Evolutionary conservation across 2,329 filamentous ascomycete genomes (phyloP).

Genomic region (Botrytis sinoallii): DNA sequence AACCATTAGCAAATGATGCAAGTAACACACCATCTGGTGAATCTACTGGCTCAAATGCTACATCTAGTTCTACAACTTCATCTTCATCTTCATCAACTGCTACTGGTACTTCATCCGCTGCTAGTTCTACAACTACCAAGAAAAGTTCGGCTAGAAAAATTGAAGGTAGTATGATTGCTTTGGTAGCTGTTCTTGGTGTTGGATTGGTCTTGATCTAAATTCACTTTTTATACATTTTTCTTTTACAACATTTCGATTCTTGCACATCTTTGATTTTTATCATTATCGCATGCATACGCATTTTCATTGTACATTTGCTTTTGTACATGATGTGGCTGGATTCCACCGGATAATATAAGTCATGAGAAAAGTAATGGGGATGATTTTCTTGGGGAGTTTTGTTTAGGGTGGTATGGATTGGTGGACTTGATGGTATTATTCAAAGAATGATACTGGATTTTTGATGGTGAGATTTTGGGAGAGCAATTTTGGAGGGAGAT

Average conservation of each 20-base stretch:
- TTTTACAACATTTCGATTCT: neutral
- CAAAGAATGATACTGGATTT: neutral
- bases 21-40: conserved; percentile 49
- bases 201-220: conserved; percentile 5
- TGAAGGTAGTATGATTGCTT: conserved; percentile 16
- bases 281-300: neutral
- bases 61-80: neutral
- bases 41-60: conserved; percentile 12
- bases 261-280: conserved; percentile 11
- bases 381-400: neutral
- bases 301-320: neutral
- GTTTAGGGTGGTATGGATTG: neutral
- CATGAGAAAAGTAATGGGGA: neutral
- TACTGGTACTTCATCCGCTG: conserved; percentile 13
- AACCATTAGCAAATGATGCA: conserved; percentile 47
- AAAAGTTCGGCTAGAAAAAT: conserved; percentile 11
- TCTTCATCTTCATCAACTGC: conserved; percentile 39
- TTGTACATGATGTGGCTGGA: conserved; percentile 9
- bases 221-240: neutral
- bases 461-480: neutral
- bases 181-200: conserved; percentile 9
- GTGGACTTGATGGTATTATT: neutral
- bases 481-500: neutral
- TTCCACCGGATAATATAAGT: conserved; percentile 4
- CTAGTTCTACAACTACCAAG: conserved; percentile 5